Conservation (phyloP, 352 stramenopile species). For the Plasmopara viticola region DNA sequence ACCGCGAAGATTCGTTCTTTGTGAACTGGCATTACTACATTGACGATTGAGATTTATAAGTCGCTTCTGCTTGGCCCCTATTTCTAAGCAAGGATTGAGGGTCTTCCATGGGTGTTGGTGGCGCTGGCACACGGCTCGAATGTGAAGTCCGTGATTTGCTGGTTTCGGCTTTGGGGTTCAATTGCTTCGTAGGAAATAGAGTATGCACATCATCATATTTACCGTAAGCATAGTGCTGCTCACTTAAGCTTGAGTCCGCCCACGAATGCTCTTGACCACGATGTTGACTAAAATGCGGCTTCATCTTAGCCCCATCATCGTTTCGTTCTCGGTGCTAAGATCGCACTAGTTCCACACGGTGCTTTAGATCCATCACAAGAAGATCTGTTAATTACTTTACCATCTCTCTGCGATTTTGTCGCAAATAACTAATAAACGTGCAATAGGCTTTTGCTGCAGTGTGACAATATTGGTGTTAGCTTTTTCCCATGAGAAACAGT, state of each 20-base stretch:
- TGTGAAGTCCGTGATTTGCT: background rate
- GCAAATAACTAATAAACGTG: constrained; percentile 44
- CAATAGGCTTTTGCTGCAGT: constrained; percentile 73
- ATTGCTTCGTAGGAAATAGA: constrained; percentile 48
- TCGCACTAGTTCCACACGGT: constrained; percentile 19
- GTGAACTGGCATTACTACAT: constrained; percentile 2
- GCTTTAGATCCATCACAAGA: constrained; percentile 37
- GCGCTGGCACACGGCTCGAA: constrained; percentile 3
- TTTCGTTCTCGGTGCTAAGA: background rate
- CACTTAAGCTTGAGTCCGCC: constrained; percentile 7
- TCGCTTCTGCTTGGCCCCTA: too few relatives aligned
- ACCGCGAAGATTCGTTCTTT: constrained; percentile 27
- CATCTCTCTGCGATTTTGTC: constrained; percentile 40
- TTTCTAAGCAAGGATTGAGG: too few relatives aligned
- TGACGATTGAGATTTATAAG: too few relatives aligned
- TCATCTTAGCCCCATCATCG: constrained; percentile 8
- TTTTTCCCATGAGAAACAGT: constrained; percentile 54
- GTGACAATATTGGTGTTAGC: constrained; percentile 66
- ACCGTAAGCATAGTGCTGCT: constrained; percentile 4
- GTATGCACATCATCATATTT: constrained; percentile 4
- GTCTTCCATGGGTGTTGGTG: too few relatives aligned
- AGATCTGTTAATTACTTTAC: constrained; percentile 51
- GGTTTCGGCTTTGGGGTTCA: constrained; percentile 32
- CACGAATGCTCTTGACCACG: constrained; percentile 1
- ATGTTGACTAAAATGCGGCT: constrained; percentile 1